A percentile compares a stretch with the other conserved stretches of the same genome.
Evolutionary conservation across 495 filamentous ascomycete genomes (phyloP).

Genomic region (Podospora anserina): DNA sequence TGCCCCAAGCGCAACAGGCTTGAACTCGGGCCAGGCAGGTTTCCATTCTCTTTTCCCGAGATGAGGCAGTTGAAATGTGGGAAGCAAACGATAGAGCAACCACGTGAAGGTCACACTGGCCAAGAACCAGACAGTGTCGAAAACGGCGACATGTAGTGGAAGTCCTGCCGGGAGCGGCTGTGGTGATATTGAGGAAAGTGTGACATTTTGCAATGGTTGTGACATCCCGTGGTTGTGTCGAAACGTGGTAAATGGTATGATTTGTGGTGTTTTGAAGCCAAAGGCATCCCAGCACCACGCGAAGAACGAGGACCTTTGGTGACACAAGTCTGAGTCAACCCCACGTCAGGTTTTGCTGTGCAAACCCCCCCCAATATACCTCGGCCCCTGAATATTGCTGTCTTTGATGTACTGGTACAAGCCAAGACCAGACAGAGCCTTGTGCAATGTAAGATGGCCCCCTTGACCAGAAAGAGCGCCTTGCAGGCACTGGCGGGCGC

Average conservation of each 20-base stretch:
- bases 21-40: neutral
- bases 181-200: neutral
- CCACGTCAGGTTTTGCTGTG: neutral
- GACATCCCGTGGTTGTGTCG: neutral
- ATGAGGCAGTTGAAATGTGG: neutral
- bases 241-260: neutral
- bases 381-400: neutral
- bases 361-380: neutral
- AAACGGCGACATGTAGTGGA: neutral
- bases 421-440: neutral
- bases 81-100: neutral
- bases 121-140: neutral
- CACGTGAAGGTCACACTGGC: neutral
- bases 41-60: neutral
- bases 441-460: neutral
- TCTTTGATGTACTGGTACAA: neutral
- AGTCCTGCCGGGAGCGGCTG: neutral
- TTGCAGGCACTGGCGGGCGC: neutral
- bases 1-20: neutral
- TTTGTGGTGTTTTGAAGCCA: neutral
- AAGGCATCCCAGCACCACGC: neutral
- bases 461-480: neutral
- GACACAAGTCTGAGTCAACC: neutral
- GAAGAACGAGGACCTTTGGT: neutral
- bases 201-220: neutral